Conservation (phyloP, 768 basidiomycete species). For the Rubroboletus satanas region DNA sequence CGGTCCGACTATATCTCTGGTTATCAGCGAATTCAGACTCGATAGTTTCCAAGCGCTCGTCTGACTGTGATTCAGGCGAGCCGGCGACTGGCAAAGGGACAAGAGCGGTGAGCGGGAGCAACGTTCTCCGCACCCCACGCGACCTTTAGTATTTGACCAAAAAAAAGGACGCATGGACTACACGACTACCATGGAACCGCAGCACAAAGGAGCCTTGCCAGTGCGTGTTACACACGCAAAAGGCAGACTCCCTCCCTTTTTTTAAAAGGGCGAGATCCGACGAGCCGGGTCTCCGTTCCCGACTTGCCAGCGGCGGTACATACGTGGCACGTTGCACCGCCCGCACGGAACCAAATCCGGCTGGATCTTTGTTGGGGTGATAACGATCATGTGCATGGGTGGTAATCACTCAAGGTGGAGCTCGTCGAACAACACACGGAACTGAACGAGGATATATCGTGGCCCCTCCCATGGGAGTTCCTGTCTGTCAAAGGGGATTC, state of each 20-base stretch:
- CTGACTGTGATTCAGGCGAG: background rate
- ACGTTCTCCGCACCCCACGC: conserved; percentile 10
- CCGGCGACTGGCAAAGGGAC: background rate
- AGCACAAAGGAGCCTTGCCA: conserved; percentile 83
- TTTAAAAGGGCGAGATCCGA: conserved; percentile 87
- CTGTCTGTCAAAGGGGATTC: background rate
- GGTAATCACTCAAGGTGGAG: conserved; percentile 13
- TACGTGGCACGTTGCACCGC: conserved; percentile 19
- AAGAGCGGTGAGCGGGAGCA: background rate
- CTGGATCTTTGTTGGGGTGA: conserved; percentile 18
- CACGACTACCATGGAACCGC: conserved; percentile 59
- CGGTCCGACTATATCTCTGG: background rate
- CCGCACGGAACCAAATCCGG: conserved; percentile 21
- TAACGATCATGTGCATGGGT: conserved; percentile 12
- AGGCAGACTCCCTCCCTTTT: conserved; percentile 64
- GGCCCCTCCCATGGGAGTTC: background rate
- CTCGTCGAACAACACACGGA: conserved; percentile 6
- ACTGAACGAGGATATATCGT: conserved; percentile 8
- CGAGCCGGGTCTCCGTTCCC: conserved; percentile 62
- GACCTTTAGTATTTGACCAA: background rate
- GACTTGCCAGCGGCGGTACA: conserved; percentile 70
- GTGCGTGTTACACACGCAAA: conserved; percentile 49
- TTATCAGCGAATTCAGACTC: background rate
- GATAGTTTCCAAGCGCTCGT: background rate
- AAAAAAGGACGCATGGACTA: conserved; percentile 30